phyloP scores from a whole-genome alignment of 208 protist genomes.

The Wallacemonas sp. region DNA sequence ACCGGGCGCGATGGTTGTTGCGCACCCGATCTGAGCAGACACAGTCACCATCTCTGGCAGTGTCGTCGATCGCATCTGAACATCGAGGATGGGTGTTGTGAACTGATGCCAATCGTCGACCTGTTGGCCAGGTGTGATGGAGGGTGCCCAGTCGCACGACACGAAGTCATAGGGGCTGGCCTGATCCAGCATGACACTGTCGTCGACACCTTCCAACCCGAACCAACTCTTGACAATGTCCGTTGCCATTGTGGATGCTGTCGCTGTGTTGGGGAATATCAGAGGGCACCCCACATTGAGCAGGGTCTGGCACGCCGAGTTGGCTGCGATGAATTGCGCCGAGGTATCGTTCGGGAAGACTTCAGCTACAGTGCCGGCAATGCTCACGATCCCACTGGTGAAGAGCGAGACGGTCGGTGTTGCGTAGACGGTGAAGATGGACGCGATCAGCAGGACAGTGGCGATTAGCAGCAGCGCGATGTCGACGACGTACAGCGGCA shows the following conservation, averaged over 20 bases:
- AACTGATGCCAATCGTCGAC: neutral
- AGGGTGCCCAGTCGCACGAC: neutral
- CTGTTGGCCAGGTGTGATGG: neutral
- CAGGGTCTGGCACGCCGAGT: neutral
- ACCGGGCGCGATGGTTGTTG: too few relatives aligned
- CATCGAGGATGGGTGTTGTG: neutral
- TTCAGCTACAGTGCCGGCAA: neutral
- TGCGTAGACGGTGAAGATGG: neutral
- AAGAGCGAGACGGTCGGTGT: neutral
- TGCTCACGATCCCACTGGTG: neutral
- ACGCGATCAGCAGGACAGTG: conserved; percentile 3
- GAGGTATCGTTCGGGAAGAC: neutral
- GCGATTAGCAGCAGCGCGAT: neutral
- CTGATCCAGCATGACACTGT: neutral
- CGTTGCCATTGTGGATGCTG: neutral
- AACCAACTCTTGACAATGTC: neutral
- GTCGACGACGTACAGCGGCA: neutral
- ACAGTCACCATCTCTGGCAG: conserved; percentile 4
- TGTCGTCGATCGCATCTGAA: neutral
- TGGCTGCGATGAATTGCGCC: neutral
- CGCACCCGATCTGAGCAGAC: neutral
- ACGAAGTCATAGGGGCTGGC: neutral
- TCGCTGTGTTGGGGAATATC: neutral
- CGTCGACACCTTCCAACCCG: neutral
- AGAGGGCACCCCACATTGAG: neutral